phyloP scores from a whole-genome alignment of 2,329 filamentous ascomycete genomes.

The Aspergillus ibericus region DNA sequence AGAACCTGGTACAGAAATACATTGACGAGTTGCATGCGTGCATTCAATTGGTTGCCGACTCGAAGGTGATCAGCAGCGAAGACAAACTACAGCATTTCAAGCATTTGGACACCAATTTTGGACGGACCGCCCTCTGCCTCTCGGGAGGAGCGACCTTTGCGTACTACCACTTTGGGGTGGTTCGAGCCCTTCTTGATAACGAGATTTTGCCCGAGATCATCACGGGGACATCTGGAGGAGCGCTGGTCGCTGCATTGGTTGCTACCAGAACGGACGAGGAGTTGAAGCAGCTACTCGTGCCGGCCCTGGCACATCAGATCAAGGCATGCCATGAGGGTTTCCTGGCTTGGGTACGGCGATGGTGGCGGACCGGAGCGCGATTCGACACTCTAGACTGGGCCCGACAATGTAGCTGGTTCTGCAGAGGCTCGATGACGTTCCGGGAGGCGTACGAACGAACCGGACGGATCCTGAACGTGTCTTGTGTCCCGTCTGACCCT shows the following conservation, averaged over 20 bases:
- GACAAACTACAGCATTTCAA: conserved; percentile 83
- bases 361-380: conserved; percentile 88
- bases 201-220: conserved; percentile 88
- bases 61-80: conserved; percentile 65
- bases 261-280: conserved; percentile 91
- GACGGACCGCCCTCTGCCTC: conserved; percentile 86
- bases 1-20: conserved; percentile 86
- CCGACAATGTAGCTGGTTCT: conserved; percentile 81
- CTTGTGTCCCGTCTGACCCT: conserved; percentile 92
- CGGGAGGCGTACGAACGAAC: conserved; percentile 91
- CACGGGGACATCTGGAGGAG: conserved; percentile 92
- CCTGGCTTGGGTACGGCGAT: conserved; percentile 73
- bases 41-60: conserved; percentile 67
- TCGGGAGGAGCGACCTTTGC: conserved; percentile 93
- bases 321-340: conserved; percentile 80
- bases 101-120: conserved; percentile 85
- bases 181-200: conserved; percentile 84
- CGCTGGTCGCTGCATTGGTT: conserved; percentile 81
- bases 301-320: conserved; percentile 80
- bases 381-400: conserved; percentile 97
- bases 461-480: conserved; percentile 91
- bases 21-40: conserved; percentile 66
- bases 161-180: conserved; percentile 94
- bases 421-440: conserved; percentile 87
- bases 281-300: conserved; percentile 78